Evolutionary conservation across 208 protist species (phyloP).

Genomic region (Acanthamoeba healyi): DNA sequence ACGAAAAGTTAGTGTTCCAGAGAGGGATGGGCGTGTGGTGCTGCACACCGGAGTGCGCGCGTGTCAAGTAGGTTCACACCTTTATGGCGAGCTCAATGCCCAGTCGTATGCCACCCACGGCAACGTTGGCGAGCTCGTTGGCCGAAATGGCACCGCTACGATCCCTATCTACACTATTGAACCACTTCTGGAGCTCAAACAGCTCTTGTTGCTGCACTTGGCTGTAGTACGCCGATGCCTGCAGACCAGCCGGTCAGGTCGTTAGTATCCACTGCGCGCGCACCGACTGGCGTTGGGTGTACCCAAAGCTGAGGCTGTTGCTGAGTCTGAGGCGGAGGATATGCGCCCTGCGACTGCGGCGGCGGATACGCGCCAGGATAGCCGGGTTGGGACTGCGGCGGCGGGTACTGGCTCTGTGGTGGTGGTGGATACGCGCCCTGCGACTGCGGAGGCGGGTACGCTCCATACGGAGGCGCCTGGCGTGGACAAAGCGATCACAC

Average conservation of each 20-base stretch:
- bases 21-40: too few relatives aligned
- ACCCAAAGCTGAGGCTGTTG: not conserved
- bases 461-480: not conserved
- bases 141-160: constrained; percentile 54
- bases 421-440: not conserved
- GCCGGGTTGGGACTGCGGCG: constrained; percentile 3
- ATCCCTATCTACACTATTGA: constrained; percentile 57
- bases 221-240: too few relatives aligned
- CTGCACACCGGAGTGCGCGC: too few relatives aligned
- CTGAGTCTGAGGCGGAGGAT: not conserved
- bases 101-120: constrained; percentile 24
- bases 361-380: not conserved
- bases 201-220: constrained; percentile 25
- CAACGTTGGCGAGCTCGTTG: constrained; percentile 72
- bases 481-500: not conserved
- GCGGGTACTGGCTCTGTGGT: not conserved
- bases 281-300: not conserved
- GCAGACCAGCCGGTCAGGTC: too few relatives aligned
- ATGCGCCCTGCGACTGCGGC: not conserved
- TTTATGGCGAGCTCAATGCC: constrained; percentile 67
- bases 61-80: too few relatives aligned
- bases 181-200: constrained; percentile 66
- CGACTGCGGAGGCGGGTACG: not conserved
- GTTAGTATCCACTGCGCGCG: not conserved
- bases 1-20: too few relatives aligned